Conservation (phyloP, 768 basidiomycete genomes). For the Lactarius hengduanensis region DNA sequence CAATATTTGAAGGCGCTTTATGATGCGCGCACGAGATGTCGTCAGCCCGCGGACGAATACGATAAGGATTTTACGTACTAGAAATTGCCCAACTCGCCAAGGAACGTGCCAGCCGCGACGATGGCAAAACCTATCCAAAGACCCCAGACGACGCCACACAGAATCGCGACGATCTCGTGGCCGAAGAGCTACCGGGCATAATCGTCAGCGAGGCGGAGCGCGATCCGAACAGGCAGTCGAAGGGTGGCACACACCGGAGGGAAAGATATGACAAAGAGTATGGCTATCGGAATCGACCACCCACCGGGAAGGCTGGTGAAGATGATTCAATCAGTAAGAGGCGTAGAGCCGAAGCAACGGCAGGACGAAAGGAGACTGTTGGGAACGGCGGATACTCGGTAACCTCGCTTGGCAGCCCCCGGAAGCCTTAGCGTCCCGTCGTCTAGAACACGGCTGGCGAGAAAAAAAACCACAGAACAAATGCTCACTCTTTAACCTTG, state of each 20-base stretch:
- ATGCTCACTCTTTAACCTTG: conserved; percentile 59
- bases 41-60: conserved; percentile 1
- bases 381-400: conserved; percentile 13
- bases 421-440: background rate
- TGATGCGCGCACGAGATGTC: background rate
- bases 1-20: conserved; percentile 79
- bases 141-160: conserved; percentile 91
- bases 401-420: background rate
- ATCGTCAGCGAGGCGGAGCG: background rate
- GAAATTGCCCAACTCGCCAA: conserved; percentile 87
- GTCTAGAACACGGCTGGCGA: background rate
- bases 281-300: conserved; percentile 75
- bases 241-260: conserved; percentile 58
- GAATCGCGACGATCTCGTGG: conserved; percentile 85
- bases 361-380: conserved; percentile 11
- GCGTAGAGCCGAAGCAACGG: background rate
- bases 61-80: conserved; percentile 52
- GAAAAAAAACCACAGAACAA: background rate
- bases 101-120: conserved; percentile 75
- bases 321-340: background rate
- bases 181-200: conserved; percentile 67
- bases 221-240: background rate
- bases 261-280: conserved; percentile 83
- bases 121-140: conserved; percentile 86
- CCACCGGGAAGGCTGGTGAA: conserved; percentile 50